Evolutionary conservation across 2,329 filamentous ascomycete species (phyloP), one percentile per base, ranked within the genome.

Genomic region (Alternaria tenuissima): DNA sequence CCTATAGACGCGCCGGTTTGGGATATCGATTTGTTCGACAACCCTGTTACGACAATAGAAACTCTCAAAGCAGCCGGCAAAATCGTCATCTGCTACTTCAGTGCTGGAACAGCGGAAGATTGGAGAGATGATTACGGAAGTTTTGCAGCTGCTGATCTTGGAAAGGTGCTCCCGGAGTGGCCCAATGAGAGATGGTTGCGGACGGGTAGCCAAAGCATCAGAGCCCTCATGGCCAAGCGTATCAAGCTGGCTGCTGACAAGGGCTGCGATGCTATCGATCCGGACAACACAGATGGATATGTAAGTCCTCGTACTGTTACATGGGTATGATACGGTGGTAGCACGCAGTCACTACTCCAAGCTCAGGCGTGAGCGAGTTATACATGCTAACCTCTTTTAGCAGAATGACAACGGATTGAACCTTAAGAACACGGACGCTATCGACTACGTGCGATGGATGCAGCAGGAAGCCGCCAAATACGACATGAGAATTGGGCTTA

Each of bases 21-120:
- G 68, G 73, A 75, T 46, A 63, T 76, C 39, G 73, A 76, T 55
- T 59, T 76, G 1, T 75, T 76, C 48, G 69, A 74, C 54, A 76
- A 62, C 42, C 65, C 70, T 9, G 57, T 57, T 8, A 60, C 71
- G 16, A 66, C 63, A 1, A 67, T 76, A 30, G 42, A 32, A 41
- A 34, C 64, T 26, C 55, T 76, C 28, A 71, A 76, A 38, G 54
- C 59, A 6, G 43, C 65, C 24, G 73, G 73, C 9, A 74, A 74
- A 55, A 66, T 59, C 30, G 71, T 76, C 28, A 72, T 76, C 20
- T 75, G 73, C 51, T 76, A 76, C 38, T 76, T 76, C 58, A 75
- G 71, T 57, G 74, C 73, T 12, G 74, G 73, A 5, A 73, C 70
- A 4, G 64, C 57, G 42, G 73, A 76, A 51, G 63, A 74, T 36